Evolutionary conservation across 225 moss, liverwort and hornwort genomes (phyloP), one percentile per base, ranked within the genome.

Genomic region (Lunularia cruciata): DNA sequence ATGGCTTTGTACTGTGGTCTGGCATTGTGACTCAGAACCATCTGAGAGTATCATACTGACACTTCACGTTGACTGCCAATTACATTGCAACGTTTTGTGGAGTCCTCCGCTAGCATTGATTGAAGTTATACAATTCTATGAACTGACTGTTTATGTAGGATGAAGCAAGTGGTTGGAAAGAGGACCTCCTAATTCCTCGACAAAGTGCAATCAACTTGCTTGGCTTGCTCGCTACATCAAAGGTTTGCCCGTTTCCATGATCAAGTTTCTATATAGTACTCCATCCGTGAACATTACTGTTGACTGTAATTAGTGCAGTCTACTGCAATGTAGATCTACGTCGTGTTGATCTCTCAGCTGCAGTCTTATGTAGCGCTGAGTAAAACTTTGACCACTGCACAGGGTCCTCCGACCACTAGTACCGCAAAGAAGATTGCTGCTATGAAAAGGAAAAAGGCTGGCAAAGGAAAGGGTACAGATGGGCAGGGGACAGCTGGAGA

Each of bases 151-250:
- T 9, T 57, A 15, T 68, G 31, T 67, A 89, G 87, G 89, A 85
- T 63, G 87, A 86, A 70, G 87, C 81, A 60, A 83, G 79, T 76
- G 89, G 87, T 70, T 86, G 87, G 83, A 89, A 84, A 42, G 87
- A 92, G 62, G 87, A 86, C 71, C 86, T 83, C 68, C 65, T 84
- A 14, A 81, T 87, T 30, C 87, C 86, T 38, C 83, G 87, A 77
- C 92, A 85, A 73, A 89, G 89, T 78, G 92, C 87, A 2, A 68
- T 92, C 67, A 89, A 87, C 68, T 78, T 92, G 76, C 83, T 92
- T 27, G 84, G 87, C 72, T 79, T 86, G 76, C 86, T 89, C 46
- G 83, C 89, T 58, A 79, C 89, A 67, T 75, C 84, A 0, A 86
- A 89, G 86, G 92, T 95, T 3, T 15, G 54, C 40, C 13, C 12